These are phyloP conservation scores for Arachnopeziza araneosa DNA, from an alignment of 2,329 filamentous ascomycete genomes.

Conservation along the genomic window DNA sequence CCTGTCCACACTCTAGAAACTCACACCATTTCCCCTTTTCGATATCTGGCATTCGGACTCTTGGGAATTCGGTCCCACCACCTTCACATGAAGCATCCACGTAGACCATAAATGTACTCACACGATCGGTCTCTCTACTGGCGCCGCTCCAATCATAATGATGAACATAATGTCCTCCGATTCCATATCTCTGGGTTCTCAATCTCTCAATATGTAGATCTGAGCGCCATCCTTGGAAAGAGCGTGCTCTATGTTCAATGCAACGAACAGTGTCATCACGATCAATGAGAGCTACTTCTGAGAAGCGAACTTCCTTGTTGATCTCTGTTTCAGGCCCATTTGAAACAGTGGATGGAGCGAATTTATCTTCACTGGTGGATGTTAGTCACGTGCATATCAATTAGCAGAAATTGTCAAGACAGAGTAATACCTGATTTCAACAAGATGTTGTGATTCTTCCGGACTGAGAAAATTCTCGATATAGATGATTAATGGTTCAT, in stretches of 20 bases:
- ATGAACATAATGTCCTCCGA: constrained; percentile 52
- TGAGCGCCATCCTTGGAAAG: constrained; percentile 54
- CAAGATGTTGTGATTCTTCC: constrained; percentile 43
- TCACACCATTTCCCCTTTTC: constrained; percentile 45
- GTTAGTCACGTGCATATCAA: constrained; percentile 10
- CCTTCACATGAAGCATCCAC: constrained; percentile 46
- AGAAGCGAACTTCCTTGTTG: constrained; percentile 45
- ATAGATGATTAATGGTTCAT: constrained; percentile 51
- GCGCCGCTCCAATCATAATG: constrained; percentile 54
- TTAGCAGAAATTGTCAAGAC: not conserved
- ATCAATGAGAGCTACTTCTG: constrained; percentile 43
- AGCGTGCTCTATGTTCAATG: constrained; percentile 51
- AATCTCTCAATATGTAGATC: constrained; percentile 54
- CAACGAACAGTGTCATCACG: constrained; percentile 47
- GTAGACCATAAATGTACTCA: constrained; percentile 59
- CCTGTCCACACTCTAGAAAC: constrained; percentile 46
- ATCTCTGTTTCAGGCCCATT: constrained; percentile 41
- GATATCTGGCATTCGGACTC: constrained; percentile 37
- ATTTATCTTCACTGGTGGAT: constrained; percentile 39
- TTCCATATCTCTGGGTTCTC: constrained; percentile 56
- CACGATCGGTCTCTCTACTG: constrained; percentile 35
- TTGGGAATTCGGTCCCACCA: constrained; percentile 56
- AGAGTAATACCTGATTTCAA: constrained; percentile 44
- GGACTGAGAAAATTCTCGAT: constrained; percentile 48
- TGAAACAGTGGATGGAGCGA: constrained; percentile 49